Evolutionary conservation across 139 green algal genomes (phyloP), one percentile per base, ranked within the genome.

Genomic region (Eudorina sp.): DNA sequence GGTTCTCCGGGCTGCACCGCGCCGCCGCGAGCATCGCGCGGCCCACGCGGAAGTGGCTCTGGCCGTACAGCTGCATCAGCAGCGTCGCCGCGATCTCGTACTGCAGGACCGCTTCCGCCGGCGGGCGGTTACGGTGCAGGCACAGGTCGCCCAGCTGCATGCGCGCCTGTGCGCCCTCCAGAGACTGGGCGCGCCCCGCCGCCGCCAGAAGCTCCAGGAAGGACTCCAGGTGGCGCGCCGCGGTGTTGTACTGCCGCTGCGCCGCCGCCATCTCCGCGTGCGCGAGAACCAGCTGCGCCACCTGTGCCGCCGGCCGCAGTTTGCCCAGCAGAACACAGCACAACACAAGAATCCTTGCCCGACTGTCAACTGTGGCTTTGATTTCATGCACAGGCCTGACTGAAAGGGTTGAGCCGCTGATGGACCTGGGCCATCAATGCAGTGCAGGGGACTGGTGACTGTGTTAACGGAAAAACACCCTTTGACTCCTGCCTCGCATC

Each of bases 81-180:
- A 68, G 2, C 18, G 48, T 55, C 4, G 64, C 51, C 21, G 83
- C 83, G 11, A 58, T 46, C 11, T 88, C 68, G 46, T 88, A 88
- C 6, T 88, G 83, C 21, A 45, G 25, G 19, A 58, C 69, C 1
- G 83, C 83, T 29, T 88, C 83, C 14, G 36, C 0, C 36, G 68
- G 68, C 19, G 68, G 48, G 3, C 38, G 25, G 51, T 55, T 55
- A 9, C 62, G 36, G 68, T 36, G 48, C 68, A 88, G 38, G 34
- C 14, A 25, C 7, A 88, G 23, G 51, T 88, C 83, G 2, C 83
- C 83, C 51, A 88, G 83, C 83, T 79, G 82, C 83, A 88, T 88
- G 51, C 38, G 83, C 23, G 83, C 83, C 46, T 81, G 68, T 0
- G 83, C 68, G 34, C 23, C 62, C 36, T 88, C 83, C 29, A 76